Base-by-base conservation (phyloP, 139 green algal species). In the Coelastrella sp. region DNA sequence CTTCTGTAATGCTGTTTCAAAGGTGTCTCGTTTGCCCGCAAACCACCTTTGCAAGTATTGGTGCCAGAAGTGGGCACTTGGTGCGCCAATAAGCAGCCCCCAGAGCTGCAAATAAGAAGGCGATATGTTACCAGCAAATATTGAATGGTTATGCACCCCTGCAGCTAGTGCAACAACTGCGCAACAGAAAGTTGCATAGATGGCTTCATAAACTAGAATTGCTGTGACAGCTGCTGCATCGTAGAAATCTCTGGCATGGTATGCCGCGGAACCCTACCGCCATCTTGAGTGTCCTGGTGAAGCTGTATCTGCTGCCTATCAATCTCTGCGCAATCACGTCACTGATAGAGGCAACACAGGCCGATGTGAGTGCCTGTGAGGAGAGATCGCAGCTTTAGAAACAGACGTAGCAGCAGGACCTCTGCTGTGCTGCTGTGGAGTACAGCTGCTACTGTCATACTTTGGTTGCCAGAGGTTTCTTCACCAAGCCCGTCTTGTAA, bases 61-160 rank as follows among this genome's bases (percentile, higher is more conserved):
- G 64, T 97, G 95, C 94, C 95, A 96, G 87, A 92, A 97, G 82
- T 97, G 95, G 14, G 91, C 92, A 4, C 47, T 85, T 7, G 90
- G 90, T 0, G 73, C 90, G 14, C 76, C 83, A 80, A 92, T 96
- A 1, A 96, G 19, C 22, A 96, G 88, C 8, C 95, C 95, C 76
- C 95, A 97, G 17, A 95, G 79, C 80, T 90, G 23, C 85, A 90
- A 23, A 16, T 3, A n/a, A 59, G 8, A 8, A 78, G 19, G 20
- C 20, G 16, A 16, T 16, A 78, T 10, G 73, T 78, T 11, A 11
- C 32, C 32, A 47, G 32, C 32, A 47, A 2, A 47, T 47, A 47
- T 47, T 47, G 32, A 47, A 47, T 47, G 32, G 32, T 47, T 47
- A 47, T 47, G 32, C 32, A 47, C 32, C 32, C 32, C 32, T 47